Conservation (phyloP, 345 rosid genomes). For the Capsella bursapastoris region DNA sequence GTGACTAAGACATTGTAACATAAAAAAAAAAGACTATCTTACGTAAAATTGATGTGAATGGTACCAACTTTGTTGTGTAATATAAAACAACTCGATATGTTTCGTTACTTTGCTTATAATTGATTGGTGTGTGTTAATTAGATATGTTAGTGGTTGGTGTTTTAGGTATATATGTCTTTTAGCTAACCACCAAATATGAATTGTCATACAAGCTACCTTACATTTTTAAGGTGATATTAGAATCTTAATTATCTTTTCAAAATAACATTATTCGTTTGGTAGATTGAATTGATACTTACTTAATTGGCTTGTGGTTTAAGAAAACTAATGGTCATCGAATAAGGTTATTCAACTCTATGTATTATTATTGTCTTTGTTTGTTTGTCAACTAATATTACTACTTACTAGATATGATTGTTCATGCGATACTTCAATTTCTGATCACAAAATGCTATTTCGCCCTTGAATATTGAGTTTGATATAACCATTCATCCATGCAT, state of each 20-base stretch:
- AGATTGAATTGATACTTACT: conserved; percentile 26
- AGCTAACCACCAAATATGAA: conserved; percentile 37
- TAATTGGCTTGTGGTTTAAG: conserved; percentile 23
- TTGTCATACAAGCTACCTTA: conserved; percentile 33
- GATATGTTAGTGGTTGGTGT: conserved; percentile 41
- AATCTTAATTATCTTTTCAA: not conserved
- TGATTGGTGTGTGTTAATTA: conserved; percentile 23
- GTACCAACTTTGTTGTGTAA: conserved; percentile 36
- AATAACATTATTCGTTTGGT: conserved; percentile 30
- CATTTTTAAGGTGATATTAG: not conserved
- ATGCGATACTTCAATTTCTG: not conserved
- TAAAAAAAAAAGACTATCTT: conserved; percentile 29
- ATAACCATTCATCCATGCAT: too few relatives aligned
- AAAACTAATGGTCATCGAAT: conserved; percentile 25
- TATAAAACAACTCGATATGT: conserved; percentile 12
- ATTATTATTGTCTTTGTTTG: not conserved
- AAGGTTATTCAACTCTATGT: conserved; percentile 16
- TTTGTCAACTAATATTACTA: conserved; percentile 2
- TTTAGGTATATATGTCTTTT: conserved; percentile 41
- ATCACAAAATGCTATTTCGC: not conserved
- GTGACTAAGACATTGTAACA: conserved; percentile 39
- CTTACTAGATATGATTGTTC: not conserved
- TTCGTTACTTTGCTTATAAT: conserved; percentile 29
- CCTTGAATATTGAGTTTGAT: not conserved
- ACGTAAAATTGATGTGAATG: conserved; percentile 40